Evolutionary conservation across 768 basidiomycete species (phyloP).

Genomic region (Boletus reticulatus): DNA sequence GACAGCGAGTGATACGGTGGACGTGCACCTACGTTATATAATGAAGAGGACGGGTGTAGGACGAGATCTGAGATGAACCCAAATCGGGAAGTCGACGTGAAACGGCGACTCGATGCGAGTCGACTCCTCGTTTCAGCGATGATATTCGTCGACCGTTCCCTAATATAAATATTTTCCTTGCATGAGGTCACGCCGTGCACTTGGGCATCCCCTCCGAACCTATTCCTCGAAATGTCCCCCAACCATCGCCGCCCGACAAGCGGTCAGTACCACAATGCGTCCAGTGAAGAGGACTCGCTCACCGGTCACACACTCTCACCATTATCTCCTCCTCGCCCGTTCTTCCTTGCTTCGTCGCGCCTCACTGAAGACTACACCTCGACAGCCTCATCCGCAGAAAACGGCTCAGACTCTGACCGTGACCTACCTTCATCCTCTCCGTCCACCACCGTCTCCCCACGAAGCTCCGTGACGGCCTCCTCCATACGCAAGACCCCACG

Average conservation of each 20-base stretch:
- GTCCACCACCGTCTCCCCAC: conserved; percentile 11
- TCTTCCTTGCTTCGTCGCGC: conserved; percentile 32
- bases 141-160: neutral
- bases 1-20: neutral
- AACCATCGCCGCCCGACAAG: conserved; percentile 12
- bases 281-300: conserved; percentile 29
- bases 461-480: conserved; percentile 11
- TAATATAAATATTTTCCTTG: conserved; percentile 2
- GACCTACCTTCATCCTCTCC: conserved; percentile 21
- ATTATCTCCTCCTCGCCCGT: conserved; percentile 36
- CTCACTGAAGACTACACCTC: conserved; percentile 17
- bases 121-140: conserved; percentile 6
- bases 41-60: neutral
- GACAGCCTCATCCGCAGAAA: conserved; percentile 22
- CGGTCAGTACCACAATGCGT: conserved; percentile 12
- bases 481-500: conserved; percentile 19
- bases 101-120: conserved; percentile 4
- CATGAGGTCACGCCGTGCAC: conserved; percentile 6
- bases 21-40: conserved; percentile 3
- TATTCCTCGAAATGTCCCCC: conserved; percentile 13
- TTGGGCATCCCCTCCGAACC: conserved; percentile 4
- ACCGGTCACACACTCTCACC: conserved; percentile 13
- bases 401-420: conserved; percentile 31
- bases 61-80: conserved; percentile 15
- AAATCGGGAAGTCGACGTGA: neutral